phyloP scores from a whole-genome alignment of 495 filamentous ascomycete species.

The Letharia columbiana region DNA sequence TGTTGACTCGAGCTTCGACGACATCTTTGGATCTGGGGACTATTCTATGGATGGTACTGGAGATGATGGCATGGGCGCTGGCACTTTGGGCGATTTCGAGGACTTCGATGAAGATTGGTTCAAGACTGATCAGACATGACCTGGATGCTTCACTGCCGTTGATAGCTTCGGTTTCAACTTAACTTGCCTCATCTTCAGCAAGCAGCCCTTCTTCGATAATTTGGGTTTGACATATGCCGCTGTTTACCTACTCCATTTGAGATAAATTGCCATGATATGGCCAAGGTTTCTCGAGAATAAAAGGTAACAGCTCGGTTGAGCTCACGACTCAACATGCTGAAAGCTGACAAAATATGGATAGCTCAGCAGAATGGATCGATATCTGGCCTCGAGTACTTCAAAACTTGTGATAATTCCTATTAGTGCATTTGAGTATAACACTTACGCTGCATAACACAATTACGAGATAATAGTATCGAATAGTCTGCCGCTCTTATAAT shows the following conservation, averaged over 20 bases:
- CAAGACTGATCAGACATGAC: conserved; percentile 8
- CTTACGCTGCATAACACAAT: no score
- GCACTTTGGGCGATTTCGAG: conserved; percentile 15
- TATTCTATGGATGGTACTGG: conserved; percentile 13
- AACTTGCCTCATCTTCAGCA: not conserved
- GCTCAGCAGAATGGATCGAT: no score
- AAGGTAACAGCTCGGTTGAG: no score
- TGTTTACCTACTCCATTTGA: not conserved
- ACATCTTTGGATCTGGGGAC: conserved; percentile 32
- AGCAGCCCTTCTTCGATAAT: not conserved
- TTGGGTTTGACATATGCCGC: not conserved
- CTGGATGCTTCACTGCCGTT: not conserved
- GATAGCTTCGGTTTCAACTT: not conserved
- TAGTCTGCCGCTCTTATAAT: no score
- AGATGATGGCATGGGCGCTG: conserved; percentile 15
- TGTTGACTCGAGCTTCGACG: conserved; percentile 43
- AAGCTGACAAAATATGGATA: no score
- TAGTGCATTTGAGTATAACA: no score
- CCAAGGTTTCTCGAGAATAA: no score
- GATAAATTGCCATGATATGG: no score
- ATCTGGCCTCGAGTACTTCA: no score
- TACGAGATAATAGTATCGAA: no score
- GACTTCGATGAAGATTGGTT: conserved; percentile 22
- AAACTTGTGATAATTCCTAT: no score
- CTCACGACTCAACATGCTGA: no score